These are phyloP conservation scores for Phalaenopsis equestris DNA, from an alignment of 106 monocot genomes.

Conservation along the genomic window DNA sequence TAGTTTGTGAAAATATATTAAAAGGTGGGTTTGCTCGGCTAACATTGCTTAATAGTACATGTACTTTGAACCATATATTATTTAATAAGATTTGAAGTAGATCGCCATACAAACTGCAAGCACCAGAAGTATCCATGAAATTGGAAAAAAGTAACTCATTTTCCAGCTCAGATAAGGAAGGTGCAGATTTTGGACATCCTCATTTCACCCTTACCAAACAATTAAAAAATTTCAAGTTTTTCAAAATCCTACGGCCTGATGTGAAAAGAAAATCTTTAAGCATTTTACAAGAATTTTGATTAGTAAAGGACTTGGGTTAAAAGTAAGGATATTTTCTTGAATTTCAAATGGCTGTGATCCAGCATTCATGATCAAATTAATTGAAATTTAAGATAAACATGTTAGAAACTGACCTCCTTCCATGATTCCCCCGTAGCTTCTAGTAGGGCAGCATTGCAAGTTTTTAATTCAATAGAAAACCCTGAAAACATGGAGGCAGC, in stretches of 20 bases:
- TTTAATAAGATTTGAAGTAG: background rate
- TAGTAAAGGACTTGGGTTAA: background rate
- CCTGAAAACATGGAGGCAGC: constrained; percentile 94
- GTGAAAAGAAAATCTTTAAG: background rate
- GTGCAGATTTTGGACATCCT: background rate
- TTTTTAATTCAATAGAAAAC: constrained; percentile 56
- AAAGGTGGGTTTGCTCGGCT: no score
- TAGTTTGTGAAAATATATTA: no score
- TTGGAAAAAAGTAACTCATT: background rate
- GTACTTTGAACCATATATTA: background rate
- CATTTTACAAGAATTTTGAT: background rate
- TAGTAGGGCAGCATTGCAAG: constrained; percentile 92
- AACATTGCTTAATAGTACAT: background rate
- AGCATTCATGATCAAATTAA: background rate
- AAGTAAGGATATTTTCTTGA: background rate
- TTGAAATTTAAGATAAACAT: background rate
- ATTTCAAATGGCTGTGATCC: no score
- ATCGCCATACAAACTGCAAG: background rate
- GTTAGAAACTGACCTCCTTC: constrained; percentile 50
- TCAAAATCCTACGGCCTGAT: no score
- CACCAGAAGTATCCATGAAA: background rate
- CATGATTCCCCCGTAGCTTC: constrained; percentile 85
- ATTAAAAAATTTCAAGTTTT: no score
- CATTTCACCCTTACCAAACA: background rate
- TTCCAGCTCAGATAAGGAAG: background rate